Evolutionary conservation across 2,329 filamentous ascomycete species (phyloP).

Genomic region (Xylaria digitata): DNA sequence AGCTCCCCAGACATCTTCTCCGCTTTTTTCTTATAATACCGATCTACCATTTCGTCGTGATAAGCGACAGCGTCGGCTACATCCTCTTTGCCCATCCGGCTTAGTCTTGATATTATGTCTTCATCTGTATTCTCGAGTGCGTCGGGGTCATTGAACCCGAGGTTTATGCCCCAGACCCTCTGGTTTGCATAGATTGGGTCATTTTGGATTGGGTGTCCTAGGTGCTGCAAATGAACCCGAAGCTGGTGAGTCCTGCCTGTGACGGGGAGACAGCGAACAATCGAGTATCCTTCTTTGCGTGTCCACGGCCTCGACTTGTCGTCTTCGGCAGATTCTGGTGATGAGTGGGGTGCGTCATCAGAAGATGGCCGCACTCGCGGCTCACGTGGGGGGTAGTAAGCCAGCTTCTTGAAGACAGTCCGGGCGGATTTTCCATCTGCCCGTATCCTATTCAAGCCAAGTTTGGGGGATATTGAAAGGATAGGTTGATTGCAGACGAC

Average conservation of each 20-base stretch:
- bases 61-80: constrained; percentile 91
- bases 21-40: constrained; percentile 89
- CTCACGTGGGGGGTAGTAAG: constrained; percentile 79
- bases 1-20: constrained; percentile 91
- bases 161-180: constrained; percentile 84
- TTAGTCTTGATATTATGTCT: constrained; percentile 86
- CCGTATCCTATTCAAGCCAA: constrained; percentile 93
- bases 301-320: constrained; percentile 56
- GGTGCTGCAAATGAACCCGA: constrained; percentile 91
- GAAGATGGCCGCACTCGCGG: constrained; percentile 28
- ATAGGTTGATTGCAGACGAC: constrained; percentile 94
- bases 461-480: constrained; percentile 91
- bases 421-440: constrained; percentile 90
- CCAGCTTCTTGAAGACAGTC: constrained; percentile 90
- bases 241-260: constrained; percentile 96
- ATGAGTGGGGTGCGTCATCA: constrained; percentile 32
- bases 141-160: constrained; percentile 76
- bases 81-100: constrained; percentile 93
- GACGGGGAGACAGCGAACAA: constrained; percentile 92
- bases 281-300: constrained; percentile 84
- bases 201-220: constrained; percentile 95
- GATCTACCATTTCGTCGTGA: constrained; percentile 91
- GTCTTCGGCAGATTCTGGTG: constrained; percentile 40
- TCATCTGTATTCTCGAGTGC: constrained; percentile 80
- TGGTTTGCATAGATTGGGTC: constrained; percentile 98